A percentile compares a stretch with the other conserved stretches of the same genome.
Conservation (phyloP, 176 grass and related monocot species). For the bread wheat (Triticum aestivum) region IWGSC_CS_RefSeq_v2.1 NC_057795.1:99554569-99555068, state of each 20-base stretch:
- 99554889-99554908: not conserved
- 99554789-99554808: not conserved
- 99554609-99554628: constrained; percentile 41
- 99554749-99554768: not conserved
- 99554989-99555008: too few species aligned
- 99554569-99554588: constrained; percentile 21
- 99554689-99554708: constrained; percentile 31
- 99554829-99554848: not conserved
- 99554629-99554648: constrained; percentile 12
- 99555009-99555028: too few species aligned
- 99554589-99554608: not conserved
- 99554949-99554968: too few species aligned
- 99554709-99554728: constrained; percentile 48
- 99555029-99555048: too few species aligned
- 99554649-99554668: constrained; percentile 21
- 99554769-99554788: constrained; percentile 20
- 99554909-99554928: not conserved
- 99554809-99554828: not conserved
- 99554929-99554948: not conserved
- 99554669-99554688: constrained; percentile 23
- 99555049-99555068: too few species aligned
- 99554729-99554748: constrained; percentile 20
- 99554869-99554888: not conserved
- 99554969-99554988: too few species aligned
- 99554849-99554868: not conserved